A percentile compares a stretch with the other conserved stretches of the same genome.
Conservation (phyloP, 345 rosid species). For the Dipteronia sinensis region DNA sequence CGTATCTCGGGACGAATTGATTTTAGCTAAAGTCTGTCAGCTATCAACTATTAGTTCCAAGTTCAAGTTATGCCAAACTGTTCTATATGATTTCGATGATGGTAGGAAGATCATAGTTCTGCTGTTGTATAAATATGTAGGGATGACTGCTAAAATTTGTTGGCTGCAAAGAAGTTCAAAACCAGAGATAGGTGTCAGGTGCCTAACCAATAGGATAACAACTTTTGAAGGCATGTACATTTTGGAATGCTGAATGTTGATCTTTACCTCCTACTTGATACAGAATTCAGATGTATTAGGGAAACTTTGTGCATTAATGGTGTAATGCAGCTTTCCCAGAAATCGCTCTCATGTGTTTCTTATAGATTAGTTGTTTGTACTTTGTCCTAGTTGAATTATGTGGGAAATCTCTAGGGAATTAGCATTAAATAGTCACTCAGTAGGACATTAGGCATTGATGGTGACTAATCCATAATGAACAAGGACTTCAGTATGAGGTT, state of each 20-base stretch:
- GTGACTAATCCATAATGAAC: not conserved
- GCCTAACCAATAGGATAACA: not conserved
- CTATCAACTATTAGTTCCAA: too few relatives aligned
- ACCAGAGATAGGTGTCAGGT: not conserved
- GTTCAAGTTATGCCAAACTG: not conserved
- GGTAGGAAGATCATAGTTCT: not conserved
- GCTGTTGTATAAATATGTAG: not conserved
- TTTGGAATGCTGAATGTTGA: not conserved
- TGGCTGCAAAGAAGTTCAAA: slow-evolving; percentile 3
- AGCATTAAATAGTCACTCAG: not conserved
- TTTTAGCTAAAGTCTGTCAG: too few relatives aligned
- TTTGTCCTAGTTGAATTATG: not conserved
- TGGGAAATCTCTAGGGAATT: not conserved
- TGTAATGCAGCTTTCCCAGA: not conserved
- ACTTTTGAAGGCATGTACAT: not conserved
- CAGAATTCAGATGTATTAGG: too few relatives aligned
- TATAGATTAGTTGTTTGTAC: not conserved
- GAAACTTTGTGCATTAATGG: too few relatives aligned
- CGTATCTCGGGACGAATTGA: too few relatives aligned
- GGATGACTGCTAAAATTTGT: not conserved
- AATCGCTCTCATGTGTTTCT: not conserved
- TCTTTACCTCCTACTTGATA: not conserved
- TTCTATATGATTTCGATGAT: not conserved
- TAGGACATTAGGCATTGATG: too few relatives aligned
- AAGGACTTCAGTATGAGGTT: not conserved